Conservation (phyloP, 2,329 filamentous ascomycete species). For the Cladosporium halotolerans region DNA sequence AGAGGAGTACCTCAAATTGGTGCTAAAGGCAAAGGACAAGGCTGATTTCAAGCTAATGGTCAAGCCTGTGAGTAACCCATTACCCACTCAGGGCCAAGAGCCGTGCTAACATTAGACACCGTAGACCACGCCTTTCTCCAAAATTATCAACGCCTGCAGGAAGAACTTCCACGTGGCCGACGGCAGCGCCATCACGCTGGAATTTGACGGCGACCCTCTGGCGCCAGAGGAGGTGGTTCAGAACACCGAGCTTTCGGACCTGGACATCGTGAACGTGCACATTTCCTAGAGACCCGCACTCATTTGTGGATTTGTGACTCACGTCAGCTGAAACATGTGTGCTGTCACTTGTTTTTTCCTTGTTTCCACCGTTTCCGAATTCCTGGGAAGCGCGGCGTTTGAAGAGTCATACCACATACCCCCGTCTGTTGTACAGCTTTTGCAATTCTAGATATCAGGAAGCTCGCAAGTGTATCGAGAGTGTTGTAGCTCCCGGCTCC, state of each 20-base stretch:
- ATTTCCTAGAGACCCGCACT: slow-evolving; percentile 41
- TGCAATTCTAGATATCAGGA: no score
- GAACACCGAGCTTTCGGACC: slow-evolving; percentile 66
- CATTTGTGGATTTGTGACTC: not conserved
- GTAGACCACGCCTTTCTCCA: slow-evolving; percentile 54
- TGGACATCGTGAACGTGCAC: slow-evolving; percentile 70
- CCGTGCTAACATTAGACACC: slow-evolving; percentile 3
- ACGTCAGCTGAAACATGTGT: not conserved
- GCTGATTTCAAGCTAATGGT: slow-evolving; percentile 47
- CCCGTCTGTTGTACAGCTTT: not conserved
- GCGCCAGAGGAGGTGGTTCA: slow-evolving; percentile 54
- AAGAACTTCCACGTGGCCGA: slow-evolving; percentile 46
- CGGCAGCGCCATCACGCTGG: slow-evolving; percentile 53
- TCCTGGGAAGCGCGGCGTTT: not conserved
- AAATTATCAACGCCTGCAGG: slow-evolving; percentile 58
- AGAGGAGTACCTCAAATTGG: slow-evolving; percentile 35
- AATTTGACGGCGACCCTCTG: slow-evolving; percentile 70
- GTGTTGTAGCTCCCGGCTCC: no score
- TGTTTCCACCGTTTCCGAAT: not conserved
- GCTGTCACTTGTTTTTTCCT: not conserved
- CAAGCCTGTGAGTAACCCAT: slow-evolving; percentile 35
- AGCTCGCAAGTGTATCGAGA: no score
- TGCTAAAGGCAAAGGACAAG: slow-evolving; percentile 47
- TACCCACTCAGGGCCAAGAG: not conserved
- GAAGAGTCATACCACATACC: not conserved